Conservation (phyloP, 169 alveolate genomes). For the Cryptosporidium muris region DNA sequence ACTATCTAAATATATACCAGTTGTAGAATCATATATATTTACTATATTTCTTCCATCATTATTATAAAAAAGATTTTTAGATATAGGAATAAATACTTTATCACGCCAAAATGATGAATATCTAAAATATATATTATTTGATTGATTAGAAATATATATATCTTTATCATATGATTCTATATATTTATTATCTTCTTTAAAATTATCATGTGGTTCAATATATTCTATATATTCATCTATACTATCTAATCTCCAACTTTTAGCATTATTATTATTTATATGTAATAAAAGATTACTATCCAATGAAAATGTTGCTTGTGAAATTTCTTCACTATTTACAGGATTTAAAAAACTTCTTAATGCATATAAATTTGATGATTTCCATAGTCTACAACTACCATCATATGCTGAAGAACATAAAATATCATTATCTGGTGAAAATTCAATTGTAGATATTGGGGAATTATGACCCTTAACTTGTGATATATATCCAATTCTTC, state of each 20-base stretch:
- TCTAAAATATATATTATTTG: conserved; percentile 18
- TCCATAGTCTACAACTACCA: conserved; percentile 44
- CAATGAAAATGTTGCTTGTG: conserved; percentile 39
- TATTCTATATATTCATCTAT: not conserved
- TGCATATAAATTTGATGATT: conserved; percentile 14
- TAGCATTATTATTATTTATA: conserved; percentile 21
- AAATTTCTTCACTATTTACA: conserved; percentile 1
- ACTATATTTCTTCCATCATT: conserved; percentile 11
- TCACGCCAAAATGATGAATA: conserved; percentile 29
- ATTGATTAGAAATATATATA: not conserved
- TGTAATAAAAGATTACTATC: conserved; percentile 14
- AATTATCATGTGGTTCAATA: not conserved
- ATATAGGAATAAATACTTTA: conserved; percentile 27
- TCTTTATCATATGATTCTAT: not conserved
- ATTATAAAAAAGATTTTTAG: not conserved
- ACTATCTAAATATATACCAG: not conserved
- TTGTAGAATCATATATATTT: not conserved
- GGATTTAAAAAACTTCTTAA: conserved; percentile 41
- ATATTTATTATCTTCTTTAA: not conserved
- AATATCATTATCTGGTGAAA: conserved; percentile 1
- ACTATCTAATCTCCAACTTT: conserved; percentile 26
- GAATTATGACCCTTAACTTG: conserved; percentile 45
- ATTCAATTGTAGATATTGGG: conserved; percentile 23
- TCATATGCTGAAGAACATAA: conserved; percentile 54
- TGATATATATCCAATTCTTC: conserved; percentile 21